phyloP scores from a whole-genome alignment of 768 basidiomycete species.

The Cantharellus anzutake region DNA sequence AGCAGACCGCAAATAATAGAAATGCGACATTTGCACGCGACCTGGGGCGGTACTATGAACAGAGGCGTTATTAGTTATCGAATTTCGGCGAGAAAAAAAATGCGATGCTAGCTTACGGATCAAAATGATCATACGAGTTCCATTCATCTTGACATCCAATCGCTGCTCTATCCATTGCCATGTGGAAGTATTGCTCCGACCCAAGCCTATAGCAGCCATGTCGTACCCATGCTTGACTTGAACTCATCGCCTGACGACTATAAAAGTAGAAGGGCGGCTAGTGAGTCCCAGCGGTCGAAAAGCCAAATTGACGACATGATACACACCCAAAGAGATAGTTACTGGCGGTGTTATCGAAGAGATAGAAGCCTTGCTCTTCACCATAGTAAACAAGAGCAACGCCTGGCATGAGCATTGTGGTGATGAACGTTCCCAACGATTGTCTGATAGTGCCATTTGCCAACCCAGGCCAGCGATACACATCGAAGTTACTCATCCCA shows the following conservation, averaged over 20 bases:
- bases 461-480: constrained; percentile 84
- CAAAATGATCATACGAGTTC: constrained; percentile 90
- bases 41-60: constrained; percentile 35
- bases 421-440: constrained; percentile 60
- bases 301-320: background rate
- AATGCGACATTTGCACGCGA: constrained; percentile 54
- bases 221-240: constrained; percentile 71
- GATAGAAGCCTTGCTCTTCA: constrained; percentile 75
- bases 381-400: constrained; percentile 78
- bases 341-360: constrained; percentile 70
- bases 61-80: background rate
- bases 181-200: constrained; percentile 85
- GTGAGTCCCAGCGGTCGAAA: background rate
- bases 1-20: constrained; percentile 43
- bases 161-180: constrained; percentile 60
- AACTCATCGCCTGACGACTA: constrained; percentile 83
- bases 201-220: constrained; percentile 87
- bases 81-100: background rate
- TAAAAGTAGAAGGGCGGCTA: background rate
- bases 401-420: constrained; percentile 69
- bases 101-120: constrained; percentile 25
- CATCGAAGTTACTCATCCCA: constrained; percentile 87
- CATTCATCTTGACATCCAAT: constrained; percentile 78
- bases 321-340: constrained; percentile 81
- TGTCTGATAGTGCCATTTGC: constrained; percentile 67